A percentile compares a stretch with the other conserved stretches of the same genome.
Evolutionary conservation across 2,329 filamentous ascomycete species (phyloP).

Genomic region (Trichophyton rubrum): DNA sequence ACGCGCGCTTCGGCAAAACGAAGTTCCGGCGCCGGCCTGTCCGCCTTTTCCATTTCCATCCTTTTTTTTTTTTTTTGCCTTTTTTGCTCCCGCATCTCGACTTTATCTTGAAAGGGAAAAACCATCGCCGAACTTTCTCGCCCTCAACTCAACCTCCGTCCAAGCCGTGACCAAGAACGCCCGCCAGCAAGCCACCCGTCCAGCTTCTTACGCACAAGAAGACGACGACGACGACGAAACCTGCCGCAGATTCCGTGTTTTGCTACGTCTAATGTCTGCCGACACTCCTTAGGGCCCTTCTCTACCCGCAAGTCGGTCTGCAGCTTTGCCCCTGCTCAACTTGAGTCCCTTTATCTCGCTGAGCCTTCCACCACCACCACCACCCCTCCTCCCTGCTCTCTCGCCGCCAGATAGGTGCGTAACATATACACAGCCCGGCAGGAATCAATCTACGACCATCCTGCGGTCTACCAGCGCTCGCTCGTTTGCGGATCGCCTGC

Average conservation of each 20-base stretch:
- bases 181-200: background rate
- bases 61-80: background rate
- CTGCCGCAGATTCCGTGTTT: background rate
- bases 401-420: background rate
- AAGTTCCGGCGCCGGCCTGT: slow-evolving; percentile 2
- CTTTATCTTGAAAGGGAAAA: background rate
- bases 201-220: background rate
- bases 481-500: background rate
- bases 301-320: background rate
- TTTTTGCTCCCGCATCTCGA: background rate
- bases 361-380: background rate
- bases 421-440: background rate
- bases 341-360: background rate
- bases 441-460: background rate
- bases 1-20: background rate
- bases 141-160: background rate
- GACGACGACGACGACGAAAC: too few relatives aligned
- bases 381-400: background rate
- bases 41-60: background rate
- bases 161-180: background rate
- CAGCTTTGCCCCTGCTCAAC: slow-evolving; percentile 2
- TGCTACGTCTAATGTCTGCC: background rate
- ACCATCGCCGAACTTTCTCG: background rate
- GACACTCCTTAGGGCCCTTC: background rate
- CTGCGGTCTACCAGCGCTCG: background rate